Conservation (phyloP, 257 asterid species). For the Penstemon eatonii region DNA sequence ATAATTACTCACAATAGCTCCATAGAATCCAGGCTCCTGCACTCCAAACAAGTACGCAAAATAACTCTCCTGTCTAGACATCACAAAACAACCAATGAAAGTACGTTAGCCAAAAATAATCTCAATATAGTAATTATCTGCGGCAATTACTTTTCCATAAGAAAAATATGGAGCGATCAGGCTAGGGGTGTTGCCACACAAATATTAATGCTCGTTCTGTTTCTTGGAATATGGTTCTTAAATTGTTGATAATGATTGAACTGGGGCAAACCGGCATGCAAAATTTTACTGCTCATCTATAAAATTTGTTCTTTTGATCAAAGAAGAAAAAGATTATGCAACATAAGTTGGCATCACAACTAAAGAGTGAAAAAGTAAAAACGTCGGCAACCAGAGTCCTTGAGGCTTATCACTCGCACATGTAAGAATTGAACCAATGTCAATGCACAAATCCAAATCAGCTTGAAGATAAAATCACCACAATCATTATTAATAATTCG, state of each 20-base stretch:
- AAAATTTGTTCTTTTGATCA: slow-evolving; percentile 12
- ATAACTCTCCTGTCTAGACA: slow-evolving; percentile 90
- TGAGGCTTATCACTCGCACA: slow-evolving; percentile 11
- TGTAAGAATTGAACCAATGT: slow-evolving; percentile 3
- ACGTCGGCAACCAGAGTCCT: not conserved
- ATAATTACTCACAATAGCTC: slow-evolving; percentile 79
- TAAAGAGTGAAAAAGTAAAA: not conserved
- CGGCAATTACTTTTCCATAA: slow-evolving; percentile 13
- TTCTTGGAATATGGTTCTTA: slow-evolving; percentile 4
- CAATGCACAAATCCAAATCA: not conserved
- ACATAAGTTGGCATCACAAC: not conserved
- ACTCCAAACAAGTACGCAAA: slow-evolving; percentile 98
- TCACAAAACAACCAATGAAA: slow-evolving; percentile 27
- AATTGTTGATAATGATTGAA: not conserved
- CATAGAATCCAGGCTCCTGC: slow-evolving; percentile 91
- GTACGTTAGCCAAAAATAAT: slow-evolving; percentile 22
- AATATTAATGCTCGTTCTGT: not conserved
- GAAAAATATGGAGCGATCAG: slow-evolving; percentile 3
- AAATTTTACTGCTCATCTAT: not conserved
- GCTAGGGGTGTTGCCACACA: slow-evolving; percentile 3
- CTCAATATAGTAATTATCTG: not conserved
- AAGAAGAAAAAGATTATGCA: not conserved
- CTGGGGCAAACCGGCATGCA: not conserved
- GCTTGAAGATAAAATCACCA: slow-evolving; percentile 8
- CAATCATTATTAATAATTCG: slow-evolving; percentile 1